Conservation (phyloP, 345 rosid species). For the Acer campestre region DNA sequence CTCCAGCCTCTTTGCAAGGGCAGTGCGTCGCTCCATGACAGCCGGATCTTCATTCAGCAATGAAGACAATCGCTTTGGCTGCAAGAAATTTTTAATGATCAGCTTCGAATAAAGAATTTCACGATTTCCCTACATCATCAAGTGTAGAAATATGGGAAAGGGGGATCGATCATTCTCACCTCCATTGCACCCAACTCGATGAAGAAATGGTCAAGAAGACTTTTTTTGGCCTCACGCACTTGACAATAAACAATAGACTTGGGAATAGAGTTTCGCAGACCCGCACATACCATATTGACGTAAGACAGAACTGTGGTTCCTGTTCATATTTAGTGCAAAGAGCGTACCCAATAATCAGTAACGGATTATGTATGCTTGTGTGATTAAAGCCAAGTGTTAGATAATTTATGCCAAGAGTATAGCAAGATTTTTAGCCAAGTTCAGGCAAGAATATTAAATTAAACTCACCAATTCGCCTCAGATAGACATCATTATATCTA, state of each 20-base stretch:
- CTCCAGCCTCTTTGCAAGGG: conserved; percentile 86
- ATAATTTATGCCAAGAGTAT: background rate
- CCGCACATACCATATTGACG: conserved; percentile 90
- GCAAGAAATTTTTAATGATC: conserved; percentile 24
- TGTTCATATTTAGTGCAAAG: conserved; percentile 27
- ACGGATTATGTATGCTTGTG: background rate
- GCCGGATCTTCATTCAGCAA: conserved; percentile 97
- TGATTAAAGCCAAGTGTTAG: background rate
- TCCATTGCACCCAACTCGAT: conserved; percentile 92
- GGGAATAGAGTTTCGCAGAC: conserved; percentile 88
- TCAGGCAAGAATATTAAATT: background rate
- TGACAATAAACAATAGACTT: conserved; percentile 94
- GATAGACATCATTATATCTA: conserved; percentile 88
- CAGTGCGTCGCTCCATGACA: conserved; percentile 88
- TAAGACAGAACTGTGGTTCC: conserved; percentile 91
- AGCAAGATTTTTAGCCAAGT: background rate
- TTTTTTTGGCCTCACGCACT: conserved; percentile 97
- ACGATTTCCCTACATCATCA: background rate
- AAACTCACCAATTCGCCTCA: conserved; percentile 86
- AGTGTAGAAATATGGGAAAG: background rate
- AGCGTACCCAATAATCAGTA: conserved; percentile 13
- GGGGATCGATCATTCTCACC: conserved; percentile 37
- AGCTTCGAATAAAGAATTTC: background rate
- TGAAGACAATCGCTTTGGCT: conserved; percentile 84
- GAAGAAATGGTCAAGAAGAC: conserved; percentile 92